Base-by-base conservation (phyloP, 2,329 filamentous ascomycete genomes). In the Zasmidium angulare region DNA sequence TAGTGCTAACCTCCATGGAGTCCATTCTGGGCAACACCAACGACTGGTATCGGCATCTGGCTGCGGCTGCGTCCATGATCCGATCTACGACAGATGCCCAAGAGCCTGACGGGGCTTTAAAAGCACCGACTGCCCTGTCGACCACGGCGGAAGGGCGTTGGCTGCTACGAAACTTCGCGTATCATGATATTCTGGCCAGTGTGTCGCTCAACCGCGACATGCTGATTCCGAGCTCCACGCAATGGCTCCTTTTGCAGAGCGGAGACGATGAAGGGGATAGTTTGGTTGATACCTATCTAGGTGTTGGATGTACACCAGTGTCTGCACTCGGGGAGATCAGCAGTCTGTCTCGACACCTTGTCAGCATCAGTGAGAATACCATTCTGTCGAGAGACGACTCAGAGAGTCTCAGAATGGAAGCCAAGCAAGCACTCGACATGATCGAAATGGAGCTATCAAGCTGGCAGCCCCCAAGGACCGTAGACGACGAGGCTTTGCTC, bases 81-180 rank as follows among this genome's bases (percentile, higher is more conserved):
- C 31, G 49, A 29, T 52, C 50, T 14, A 50, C 55, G 52, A 26
- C 36, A 54, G 46, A 20, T n/a, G n/a, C n/a, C n/a, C n/a, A n/a
- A n/a, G n/a, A n/a, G n/a, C n/a, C n/a, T n/a, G n/a, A n/a, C n/a
- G n/a, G n/a, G n/a, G n/a, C n/a, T n/a, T n/a, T n/a, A n/a, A n/a
- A n/a, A n/a, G n/a, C n/a, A n/a, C n/a, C n/a, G n/a, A n/a, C n/a
- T n/a, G 29, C 22, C 17, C n/a, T 46, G 29, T n/a, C 7, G 2
- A 12, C 2, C 22, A 46, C 31, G 14, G 4, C 21, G 2, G 56
- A 59, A 31, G 56, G 56, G 3, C 46, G 29, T 10, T 59, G 56
- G 56, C 29, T 59, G 2, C 29, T 55, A 20, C 56, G 56, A 3
- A 59, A 59, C 20, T 59, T 59, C 46, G 56, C 56, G n/a, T 59